Conservation (phyloP, 2,329 filamentous ascomycete genomes). For the Alternaria sp. region DNA sequence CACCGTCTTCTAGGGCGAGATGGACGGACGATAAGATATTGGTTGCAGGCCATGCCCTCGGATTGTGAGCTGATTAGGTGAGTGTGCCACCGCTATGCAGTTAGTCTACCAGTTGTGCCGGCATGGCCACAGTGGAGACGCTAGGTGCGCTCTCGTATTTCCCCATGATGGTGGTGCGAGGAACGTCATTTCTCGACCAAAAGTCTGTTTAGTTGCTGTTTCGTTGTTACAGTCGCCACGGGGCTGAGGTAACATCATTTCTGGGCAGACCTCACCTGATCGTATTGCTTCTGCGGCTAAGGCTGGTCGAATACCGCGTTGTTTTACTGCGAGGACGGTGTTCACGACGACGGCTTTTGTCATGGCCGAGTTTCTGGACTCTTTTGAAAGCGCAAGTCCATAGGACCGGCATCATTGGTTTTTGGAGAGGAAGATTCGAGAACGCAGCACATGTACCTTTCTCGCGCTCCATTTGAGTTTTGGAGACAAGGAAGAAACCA, state of each 20-base stretch:
- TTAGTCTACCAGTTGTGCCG: neutral
- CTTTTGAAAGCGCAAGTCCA: neutral
- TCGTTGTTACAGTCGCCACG: neutral
- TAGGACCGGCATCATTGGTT: no score
- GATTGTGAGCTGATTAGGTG: neutral
- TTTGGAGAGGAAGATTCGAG: rapidly evolving
- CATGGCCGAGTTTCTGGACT: neutral
- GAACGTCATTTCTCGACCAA: neutral
- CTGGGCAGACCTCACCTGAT: neutral
- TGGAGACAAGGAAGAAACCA: no score
- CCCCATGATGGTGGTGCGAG: neutral
- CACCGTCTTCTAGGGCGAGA: neutral
- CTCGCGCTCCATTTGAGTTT: no score
- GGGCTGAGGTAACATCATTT: neutral
- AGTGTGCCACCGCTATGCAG: neutral
- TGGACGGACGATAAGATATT: neutral
- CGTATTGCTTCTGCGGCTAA: neutral
- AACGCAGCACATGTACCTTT: neutral
- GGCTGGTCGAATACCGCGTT: neutral
- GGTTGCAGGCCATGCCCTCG: neutral
- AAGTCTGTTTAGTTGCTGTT: neutral
- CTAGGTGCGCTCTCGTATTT: neutral
- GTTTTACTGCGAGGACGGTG: neutral
- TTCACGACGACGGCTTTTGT: neutral
- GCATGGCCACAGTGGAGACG: neutral